Evolutionary conservation across 2,329 filamentous ascomycete genomes (phyloP).

Genomic region (Drechslerella dactyloides): DNA sequence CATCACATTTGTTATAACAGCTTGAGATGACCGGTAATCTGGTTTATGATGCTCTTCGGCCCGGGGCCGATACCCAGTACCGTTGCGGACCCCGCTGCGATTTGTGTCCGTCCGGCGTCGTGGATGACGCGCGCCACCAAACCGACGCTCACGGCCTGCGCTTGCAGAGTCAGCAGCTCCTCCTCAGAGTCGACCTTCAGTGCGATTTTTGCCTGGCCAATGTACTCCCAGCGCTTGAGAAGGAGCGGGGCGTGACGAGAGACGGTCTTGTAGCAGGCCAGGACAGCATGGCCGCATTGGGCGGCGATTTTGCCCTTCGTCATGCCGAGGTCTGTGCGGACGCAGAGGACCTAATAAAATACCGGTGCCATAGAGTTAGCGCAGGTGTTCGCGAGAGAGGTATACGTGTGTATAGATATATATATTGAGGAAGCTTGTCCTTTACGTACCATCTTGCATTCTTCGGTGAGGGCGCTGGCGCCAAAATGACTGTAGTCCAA

Average conservation of each 20-base stretch:
- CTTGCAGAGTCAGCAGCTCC: conserved; percentile 75
- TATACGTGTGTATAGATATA: neutral
- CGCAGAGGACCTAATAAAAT: conserved; percentile 66
- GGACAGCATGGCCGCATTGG: conserved; percentile 92
- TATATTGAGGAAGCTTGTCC: neutral
- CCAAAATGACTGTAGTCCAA: conserved; percentile 47
- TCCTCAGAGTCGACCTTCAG: conserved; percentile 80
- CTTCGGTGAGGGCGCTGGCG: conserved; percentile 48
- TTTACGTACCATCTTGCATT: conserved; percentile 54
- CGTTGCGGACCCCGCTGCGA: conserved; percentile 88
- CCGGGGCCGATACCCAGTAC: conserved; percentile 81
- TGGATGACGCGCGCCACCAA: conserved; percentile 87
- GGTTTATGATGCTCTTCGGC: conserved; percentile 83
- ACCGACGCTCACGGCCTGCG: conserved; percentile 79
- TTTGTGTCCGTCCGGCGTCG: conserved; percentile 97
- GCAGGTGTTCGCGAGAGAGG: neutral
- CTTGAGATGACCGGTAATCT: conserved; percentile 84
- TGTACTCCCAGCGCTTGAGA: conserved; percentile 81
- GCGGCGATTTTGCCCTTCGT: conserved; percentile 98
- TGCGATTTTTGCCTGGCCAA: conserved; percentile 91
- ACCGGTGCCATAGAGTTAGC: neutral
- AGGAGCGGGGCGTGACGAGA: conserved; percentile 66
- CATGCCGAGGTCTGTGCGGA: conserved; percentile 95
- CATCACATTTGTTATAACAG: conserved; percentile 65
- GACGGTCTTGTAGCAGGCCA: conserved; percentile 93